Evolutionary conservation across 2,329 filamentous ascomycete species (phyloP), one percentile per base, ranked within the genome.

Genomic region (Colletotrichum tabaci): DNA sequence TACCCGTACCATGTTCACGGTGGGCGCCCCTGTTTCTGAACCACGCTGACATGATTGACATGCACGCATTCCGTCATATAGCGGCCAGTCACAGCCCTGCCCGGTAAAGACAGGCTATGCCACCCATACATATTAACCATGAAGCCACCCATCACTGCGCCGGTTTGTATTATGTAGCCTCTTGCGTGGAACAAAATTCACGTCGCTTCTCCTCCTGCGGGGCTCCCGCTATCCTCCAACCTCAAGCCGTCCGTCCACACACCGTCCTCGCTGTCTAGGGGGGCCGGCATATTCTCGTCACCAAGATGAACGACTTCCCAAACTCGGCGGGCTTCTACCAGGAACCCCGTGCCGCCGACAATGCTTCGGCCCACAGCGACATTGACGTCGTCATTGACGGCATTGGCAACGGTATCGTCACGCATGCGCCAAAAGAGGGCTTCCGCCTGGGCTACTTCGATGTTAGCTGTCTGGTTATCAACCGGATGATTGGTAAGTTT

Each of bases 371-470:
- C 26, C 72, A 79, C 38, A 76, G 69, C 42, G 78, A 79, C n/a
- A 65, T 49, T 38, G 63, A 40, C 5, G 63, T 58, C 9, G 65
- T 78, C 13, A 66, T 72, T 40, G 62, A 38, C 10, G 12, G 18
- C 16, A 60, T 57, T 12, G 52, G 69, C 53, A 63, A 72, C 44
- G 69, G 61, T 23, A 81, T 82, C 61, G 75, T 80, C 12, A 82
- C 79, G 2, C 74, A 75, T 47, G 79, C 80, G 6, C 80, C 80
- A 1, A 77, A 76, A 21, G 80, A 82, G 62, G 74, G 76, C 21
- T 82, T 82, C 72, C 77, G 78, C 26, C 74, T 82, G n/a, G 79
- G 79, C 8, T 81, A 80, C 58, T 77, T 82, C n/a, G 81, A 82
- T 61, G 78, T 82, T 7, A 77, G 75, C 65, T 82, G 80, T 50